Conservation (phyloP, 495 filamentous ascomycete genomes). For the Penicillium lividum region DNA sequence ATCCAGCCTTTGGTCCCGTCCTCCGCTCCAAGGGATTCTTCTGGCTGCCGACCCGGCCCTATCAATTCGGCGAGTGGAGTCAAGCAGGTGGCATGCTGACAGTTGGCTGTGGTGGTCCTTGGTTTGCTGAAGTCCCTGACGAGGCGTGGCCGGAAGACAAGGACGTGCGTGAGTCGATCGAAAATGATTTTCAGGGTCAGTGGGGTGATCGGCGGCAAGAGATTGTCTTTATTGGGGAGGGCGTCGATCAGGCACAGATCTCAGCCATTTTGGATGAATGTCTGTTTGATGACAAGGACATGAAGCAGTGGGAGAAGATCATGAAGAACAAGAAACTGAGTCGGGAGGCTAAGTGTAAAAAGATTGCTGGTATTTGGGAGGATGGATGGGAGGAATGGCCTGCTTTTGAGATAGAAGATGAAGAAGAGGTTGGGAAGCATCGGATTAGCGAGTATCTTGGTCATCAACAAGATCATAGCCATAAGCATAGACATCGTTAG, state of each 20-base stretch:
- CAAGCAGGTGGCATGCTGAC: constrained; percentile 62
- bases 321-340: constrained; percentile 43
- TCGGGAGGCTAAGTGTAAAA: constrained; percentile 34
- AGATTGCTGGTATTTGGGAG: constrained; percentile 47
- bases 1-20: constrained; percentile 42
- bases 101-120: constrained; percentile 51
- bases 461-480: constrained; percentile 45
- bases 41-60: constrained; percentile 48
- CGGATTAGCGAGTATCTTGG: constrained; percentile 33
- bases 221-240: constrained; percentile 59
- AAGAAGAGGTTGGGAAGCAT: constrained; percentile 37
- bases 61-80: constrained; percentile 58
- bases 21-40: constrained; percentile 52
- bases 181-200: constrained; percentile 47
- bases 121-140: constrained; percentile 51
- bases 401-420: constrained; percentile 36
- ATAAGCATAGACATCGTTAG: constrained; percentile 23
- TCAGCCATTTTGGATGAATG: constrained; percentile 49
- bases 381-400: constrained; percentile 62
- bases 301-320: constrained; percentile 49
- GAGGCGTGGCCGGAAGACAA: constrained; percentile 48
- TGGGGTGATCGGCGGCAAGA: constrained; percentile 64
- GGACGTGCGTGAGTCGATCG: constrained; percentile 43
- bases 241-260: constrained; percentile 46
- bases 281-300: constrained; percentile 51